Evolutionary conservation across 176 grass and related monocot species (phyloP).

Genomic region (Paspalum notatum): DNA sequence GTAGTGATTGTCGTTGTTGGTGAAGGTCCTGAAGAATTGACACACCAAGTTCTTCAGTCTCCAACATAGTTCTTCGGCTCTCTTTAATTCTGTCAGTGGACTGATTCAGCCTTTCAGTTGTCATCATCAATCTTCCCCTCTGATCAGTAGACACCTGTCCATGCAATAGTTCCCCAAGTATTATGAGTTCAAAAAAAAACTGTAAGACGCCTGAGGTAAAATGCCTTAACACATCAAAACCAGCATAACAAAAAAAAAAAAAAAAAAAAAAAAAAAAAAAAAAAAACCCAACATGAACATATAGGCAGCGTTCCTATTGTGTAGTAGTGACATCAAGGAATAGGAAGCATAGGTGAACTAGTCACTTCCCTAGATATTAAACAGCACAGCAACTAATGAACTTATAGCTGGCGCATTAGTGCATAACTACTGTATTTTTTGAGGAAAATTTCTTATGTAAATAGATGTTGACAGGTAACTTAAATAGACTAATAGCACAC

Average conservation of each 20-base stretch:
- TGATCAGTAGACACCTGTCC: slow-evolving; percentile 85
- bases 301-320: not conserved
- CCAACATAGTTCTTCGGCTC: slow-evolving; percentile 74
- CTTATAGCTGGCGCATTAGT: not conserved
- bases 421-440: not conserved
- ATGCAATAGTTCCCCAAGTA: slow-evolving; percentile 25
- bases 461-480: not conserved
- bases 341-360: not conserved
- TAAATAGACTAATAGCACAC: not conserved
- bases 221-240: slow-evolving; percentile 16
- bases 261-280: not conserved
- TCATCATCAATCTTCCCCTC: slow-evolving; percentile 79
- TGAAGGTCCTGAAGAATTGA: slow-evolving; percentile 95
- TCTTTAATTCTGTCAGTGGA: slow-evolving; percentile 83
- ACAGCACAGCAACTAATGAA: not conserved
- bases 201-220: slow-evolving; percentile 20
- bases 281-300: slow-evolving; percentile 14
- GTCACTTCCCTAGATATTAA: slow-evolving; percentile 27
- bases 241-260: not conserved
- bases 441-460: not conserved
- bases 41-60: slow-evolving; percentile 85
- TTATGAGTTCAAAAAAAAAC: slow-evolving; percentile 33
- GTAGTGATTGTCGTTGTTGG: slow-evolving; percentile 87
- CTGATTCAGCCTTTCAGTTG: slow-evolving; percentile 87
- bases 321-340: not conserved